Evolutionary conservation across 2,329 filamentous ascomycete genomes (phyloP).

Genomic region (Emmonsiellopsis sp.): DNA sequence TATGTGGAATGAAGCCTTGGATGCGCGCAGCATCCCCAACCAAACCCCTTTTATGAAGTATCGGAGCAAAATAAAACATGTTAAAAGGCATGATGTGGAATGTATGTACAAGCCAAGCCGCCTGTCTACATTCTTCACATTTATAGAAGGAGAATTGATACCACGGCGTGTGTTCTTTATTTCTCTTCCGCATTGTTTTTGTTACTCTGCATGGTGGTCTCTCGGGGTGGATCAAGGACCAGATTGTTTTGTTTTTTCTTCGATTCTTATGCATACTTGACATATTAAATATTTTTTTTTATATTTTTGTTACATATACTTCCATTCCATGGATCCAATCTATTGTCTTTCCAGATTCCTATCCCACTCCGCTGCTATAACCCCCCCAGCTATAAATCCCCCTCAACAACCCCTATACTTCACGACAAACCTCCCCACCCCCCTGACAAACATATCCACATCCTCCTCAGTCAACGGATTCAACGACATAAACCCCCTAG

Average conservation of each 20-base stretch:
- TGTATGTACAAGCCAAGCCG: background rate
- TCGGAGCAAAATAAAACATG: background rate
- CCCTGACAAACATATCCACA: background rate
- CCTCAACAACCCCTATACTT: background rate
- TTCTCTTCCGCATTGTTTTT: background rate
- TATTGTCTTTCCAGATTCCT: background rate
- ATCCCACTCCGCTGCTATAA: too few relatives aligned
- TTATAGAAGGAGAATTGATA: background rate
- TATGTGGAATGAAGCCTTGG: background rate
- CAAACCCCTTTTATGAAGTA: background rate
- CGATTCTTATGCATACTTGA: background rate
- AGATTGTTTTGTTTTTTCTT: background rate
- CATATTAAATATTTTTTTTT: background rate
- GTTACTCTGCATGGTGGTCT: background rate
- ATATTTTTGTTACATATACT: background rate
- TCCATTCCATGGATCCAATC: background rate
- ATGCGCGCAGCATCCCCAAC: background rate
- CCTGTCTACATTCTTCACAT: background rate
- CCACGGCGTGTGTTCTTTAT: background rate
- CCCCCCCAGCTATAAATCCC: too few relatives aligned
- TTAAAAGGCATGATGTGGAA: background rate
- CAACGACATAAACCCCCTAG: conserved; percentile 22
- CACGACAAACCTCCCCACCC: conserved; percentile 1
- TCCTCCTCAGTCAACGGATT: conserved; percentile 16
- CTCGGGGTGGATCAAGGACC: too few relatives aligned